These are phyloP conservation scores for Tricholoma hemisulphureum DNA, from an alignment of 768 basidiomycete genomes.

Conservation along the genomic window DNA sequence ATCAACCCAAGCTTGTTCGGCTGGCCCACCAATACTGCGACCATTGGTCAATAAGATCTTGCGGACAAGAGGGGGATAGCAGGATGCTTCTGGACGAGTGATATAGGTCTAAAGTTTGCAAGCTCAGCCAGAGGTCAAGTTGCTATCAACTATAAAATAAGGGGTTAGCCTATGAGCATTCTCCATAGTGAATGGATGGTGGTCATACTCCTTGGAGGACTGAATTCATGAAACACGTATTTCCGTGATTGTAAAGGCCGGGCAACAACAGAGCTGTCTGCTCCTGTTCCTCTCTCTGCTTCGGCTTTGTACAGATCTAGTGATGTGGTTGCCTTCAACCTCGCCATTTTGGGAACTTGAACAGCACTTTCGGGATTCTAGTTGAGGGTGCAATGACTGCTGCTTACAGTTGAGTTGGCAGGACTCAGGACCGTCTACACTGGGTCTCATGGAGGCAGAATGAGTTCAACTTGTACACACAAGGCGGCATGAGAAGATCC, in stretches of 20 bases:
- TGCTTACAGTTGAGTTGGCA: not conserved
- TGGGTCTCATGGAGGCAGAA: too few species aligned
- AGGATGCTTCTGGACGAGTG: conserved; percentile 39
- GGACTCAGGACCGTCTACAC: not conserved
- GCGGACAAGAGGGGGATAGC: conserved; percentile 40
- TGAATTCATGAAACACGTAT: conserved; percentile 97
- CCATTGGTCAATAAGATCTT: conserved; percentile 66
- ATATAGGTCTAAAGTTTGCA: conserved; percentile 52
- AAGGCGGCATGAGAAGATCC: not conserved
- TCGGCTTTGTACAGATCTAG: conserved; percentile 63
- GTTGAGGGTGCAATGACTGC: not conserved
- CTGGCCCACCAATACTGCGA: conserved; percentile 49
- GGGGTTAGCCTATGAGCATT: conserved; percentile 1
- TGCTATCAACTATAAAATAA: conserved; percentile 55
- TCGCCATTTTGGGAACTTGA: conserved; percentile 49
- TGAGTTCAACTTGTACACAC: too few species aligned
- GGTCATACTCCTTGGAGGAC: conserved; percentile 78
- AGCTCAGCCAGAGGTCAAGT: conserved; percentile 60
- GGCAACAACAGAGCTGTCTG: conserved; percentile 62
- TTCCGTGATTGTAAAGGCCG: conserved; percentile 77
- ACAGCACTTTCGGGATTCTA: not conserved
- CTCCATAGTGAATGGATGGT: conserved; percentile 8
- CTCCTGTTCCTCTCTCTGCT: conserved; percentile 62
- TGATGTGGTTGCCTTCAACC: conserved; percentile 53
- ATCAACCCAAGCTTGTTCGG: conserved; percentile 53